Conservation (phyloP, 768 basidiomycete species). For the Sutorius australiensis region DNA sequence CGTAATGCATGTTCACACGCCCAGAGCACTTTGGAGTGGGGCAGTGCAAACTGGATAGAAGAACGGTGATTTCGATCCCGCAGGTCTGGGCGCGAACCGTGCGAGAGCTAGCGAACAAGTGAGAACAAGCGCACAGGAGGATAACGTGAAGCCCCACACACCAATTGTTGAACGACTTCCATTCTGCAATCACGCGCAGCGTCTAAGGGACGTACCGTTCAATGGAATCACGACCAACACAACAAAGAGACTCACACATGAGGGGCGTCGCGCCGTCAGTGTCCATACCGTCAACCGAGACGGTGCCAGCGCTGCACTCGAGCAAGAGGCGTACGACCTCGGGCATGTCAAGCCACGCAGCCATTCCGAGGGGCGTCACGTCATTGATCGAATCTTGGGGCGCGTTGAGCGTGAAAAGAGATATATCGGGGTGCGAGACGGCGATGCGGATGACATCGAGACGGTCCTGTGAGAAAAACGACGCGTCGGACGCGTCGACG, state of each 20-base stretch:
- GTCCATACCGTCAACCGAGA: conserved; percentile 74
- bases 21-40: conserved; percentile 63
- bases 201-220: conserved; percentile 41
- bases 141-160: conserved; percentile 33
- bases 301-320: conserved; percentile 54
- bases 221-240: conserved; percentile 3
- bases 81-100: conserved; percentile 71
- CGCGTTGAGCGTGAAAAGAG: conserved; percentile 70
- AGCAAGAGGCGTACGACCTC: conserved; percentile 61
- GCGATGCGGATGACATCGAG: conserved; percentile 56
- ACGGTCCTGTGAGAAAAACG: conserved; percentile 55
- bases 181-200: conserved; percentile 70
- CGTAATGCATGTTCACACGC: conserved; percentile 66
- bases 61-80: conserved; percentile 71
- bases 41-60: conserved; percentile 62
- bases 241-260: conserved; percentile 61
- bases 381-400: conserved; percentile 66
- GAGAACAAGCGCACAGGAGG: conserved; percentile 2
- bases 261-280: conserved; percentile 72
- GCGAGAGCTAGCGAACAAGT: conserved; percentile 39
- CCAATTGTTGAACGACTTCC: conserved; percentile 64
- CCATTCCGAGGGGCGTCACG: conserved; percentile 74
- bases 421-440: conserved; percentile 52
- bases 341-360: conserved; percentile 70
- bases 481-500: conserved; percentile 68